A percentile compares a stretch with the other conserved stretches of the same genome.
Conservation (phyloP, 2,329 filamentous ascomycete genomes). For the Cytospora piceicola region DNA sequence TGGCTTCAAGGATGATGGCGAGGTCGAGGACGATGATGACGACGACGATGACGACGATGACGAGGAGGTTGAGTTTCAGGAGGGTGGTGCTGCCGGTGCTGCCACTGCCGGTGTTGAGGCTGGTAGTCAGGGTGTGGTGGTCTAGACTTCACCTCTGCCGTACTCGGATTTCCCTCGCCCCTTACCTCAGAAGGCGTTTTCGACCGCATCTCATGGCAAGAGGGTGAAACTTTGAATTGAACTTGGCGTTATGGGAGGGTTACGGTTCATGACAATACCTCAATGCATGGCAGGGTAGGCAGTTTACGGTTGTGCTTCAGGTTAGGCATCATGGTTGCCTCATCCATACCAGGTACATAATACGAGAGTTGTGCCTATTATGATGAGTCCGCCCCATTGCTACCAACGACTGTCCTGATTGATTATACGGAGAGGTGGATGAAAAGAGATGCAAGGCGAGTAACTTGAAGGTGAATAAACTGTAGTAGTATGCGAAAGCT, state of each 20-base stretch:
- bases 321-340: constrained; percentile 2
- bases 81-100: constrained; percentile 34
- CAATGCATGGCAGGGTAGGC: constrained; percentile 5
- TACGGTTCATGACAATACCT: constrained; percentile 4
- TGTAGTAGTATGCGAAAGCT: not conserved
- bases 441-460: not conserved
- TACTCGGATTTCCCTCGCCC: constrained; percentile 2
- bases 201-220: not conserved
- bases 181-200: not conserved
- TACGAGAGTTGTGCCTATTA: not conserved
- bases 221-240: constrained; percentile 1
- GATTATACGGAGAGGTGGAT: not conserved
- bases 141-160: constrained; percentile 3
- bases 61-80: constrained; percentile 45
- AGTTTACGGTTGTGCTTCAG: constrained; percentile 6
- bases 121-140: constrained; percentile 12
- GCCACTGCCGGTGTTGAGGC: not conserved
- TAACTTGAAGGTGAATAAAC: not conserved
- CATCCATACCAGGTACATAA: constrained; percentile 3
- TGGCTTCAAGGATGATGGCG: constrained; percentile 74
- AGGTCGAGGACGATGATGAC: constrained; percentile 64
- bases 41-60: constrained; percentile 63
- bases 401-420: not conserved
- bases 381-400: not conserved
- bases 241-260: constrained; percentile 4